Base-by-base conservation (phyloP, 495 filamentous ascomycete species). In the Pseudomonodictys pantanalensis region DNA sequence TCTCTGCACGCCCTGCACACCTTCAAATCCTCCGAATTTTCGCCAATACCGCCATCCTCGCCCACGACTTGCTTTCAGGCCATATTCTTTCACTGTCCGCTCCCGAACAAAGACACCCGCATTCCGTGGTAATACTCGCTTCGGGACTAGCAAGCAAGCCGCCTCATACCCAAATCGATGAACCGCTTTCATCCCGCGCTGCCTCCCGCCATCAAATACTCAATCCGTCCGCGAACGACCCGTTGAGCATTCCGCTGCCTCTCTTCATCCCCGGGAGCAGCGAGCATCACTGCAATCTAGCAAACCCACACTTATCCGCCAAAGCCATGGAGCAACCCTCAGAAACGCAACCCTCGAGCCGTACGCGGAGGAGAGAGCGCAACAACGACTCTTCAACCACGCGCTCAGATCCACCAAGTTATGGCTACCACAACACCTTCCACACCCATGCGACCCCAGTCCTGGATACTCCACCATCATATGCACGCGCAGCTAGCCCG, bases 341-440 rank as follows among this genome's bases (percentile, higher is more conserved):
- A 32, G 53, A 56, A 26, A 12, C 26, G 28, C 28, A 25, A 12
- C 10, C 53, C 23, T 18, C 53, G 41, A 35, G 11, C 25, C 53
- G 53, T 28, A 47, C 53, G 20, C 39, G 53, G 33, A 52, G 25
- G 41, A 35, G 18, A 23, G 24, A 2, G 8, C 47, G 15, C 23
- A 15, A 11, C 20, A 3, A 3, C 25, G 9, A 24, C 28, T 5
- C 26, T 24, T 28, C 41, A 9, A 11, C 20, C 42, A 25, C 48
- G 42, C 44, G 62, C 0, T 39, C 47, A 11, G 20, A 30, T 17
- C 23, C 64, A 8, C 66, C 62, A 11, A 64, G 55, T 29, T 69
- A 67, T 29, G 67, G 67, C 24, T 69, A 69, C 60, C 60, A 67
- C 60, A 64, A 69, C 32, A 64, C 64, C 30, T 69, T 69, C 52